These are phyloP conservation scores for Rubia tinctorum DNA, from an alignment of 305 asterid species.

Conservation along the genomic window DNA sequence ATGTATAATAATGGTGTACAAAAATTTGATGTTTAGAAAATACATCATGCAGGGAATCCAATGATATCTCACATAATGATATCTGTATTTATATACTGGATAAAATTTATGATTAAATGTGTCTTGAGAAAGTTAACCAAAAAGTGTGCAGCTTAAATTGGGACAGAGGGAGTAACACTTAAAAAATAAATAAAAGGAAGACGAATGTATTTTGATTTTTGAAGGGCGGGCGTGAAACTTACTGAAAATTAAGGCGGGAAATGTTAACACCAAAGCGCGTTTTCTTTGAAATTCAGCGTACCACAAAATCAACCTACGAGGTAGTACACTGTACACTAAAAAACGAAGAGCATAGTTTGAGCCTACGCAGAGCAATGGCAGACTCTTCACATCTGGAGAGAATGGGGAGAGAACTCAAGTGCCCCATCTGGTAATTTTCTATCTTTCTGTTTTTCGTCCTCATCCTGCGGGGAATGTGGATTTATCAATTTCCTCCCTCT, in stretches of 20 bases:
- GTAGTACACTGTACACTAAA: background rate
- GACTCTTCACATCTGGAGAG: slow-evolving; percentile 73
- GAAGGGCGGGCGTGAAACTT: background rate
- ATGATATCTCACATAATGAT: no score
- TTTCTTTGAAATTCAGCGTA: background rate
- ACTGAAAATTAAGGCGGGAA: background rate
- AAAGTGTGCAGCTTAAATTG: no score
- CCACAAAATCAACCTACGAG: no score
- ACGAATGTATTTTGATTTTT: background rate
- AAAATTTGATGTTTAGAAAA: no score
- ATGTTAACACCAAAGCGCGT: background rate
- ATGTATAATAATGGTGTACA: no score
- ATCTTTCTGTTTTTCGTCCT: background rate
- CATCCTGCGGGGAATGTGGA: background rate
- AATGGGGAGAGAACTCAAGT: slow-evolving; percentile 97
- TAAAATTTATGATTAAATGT: no score
- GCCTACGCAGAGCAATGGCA: slow-evolving; percentile 35
- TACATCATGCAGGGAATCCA: no score
- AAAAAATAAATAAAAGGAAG: no score
- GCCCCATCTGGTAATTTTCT: slow-evolving; percentile 75
- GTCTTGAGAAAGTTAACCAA: no score
- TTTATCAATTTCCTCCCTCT: slow-evolving; percentile 9
- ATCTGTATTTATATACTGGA: no score
- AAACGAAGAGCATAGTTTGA: background rate
- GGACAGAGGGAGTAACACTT: no score